Conservation (phyloP, 768 basidiomycete genomes). For the Asterophora lycoperdoides region DNA sequence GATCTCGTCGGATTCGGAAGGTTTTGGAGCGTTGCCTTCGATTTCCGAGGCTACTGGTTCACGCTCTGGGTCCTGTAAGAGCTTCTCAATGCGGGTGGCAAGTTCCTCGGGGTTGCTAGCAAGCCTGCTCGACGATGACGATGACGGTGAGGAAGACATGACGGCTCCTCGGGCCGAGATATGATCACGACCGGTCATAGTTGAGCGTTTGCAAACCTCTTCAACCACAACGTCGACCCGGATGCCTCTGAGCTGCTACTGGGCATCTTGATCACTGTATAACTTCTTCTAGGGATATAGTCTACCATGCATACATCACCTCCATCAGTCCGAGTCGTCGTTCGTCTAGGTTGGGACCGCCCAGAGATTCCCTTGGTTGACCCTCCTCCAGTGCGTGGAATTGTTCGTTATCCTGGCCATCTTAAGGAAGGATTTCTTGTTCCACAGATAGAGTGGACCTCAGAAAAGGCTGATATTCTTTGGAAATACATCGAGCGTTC, state of each 20-base stretch:
- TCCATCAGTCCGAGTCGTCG: slow-evolving; percentile 60
- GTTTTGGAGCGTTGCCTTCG: slow-evolving; percentile 31
- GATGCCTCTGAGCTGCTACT: not conserved
- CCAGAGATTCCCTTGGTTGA: slow-evolving; percentile 65
- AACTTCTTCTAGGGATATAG: not conserved
- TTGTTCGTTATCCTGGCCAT: slow-evolving; percentile 5
- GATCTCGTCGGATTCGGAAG: not conserved
- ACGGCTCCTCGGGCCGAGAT: slow-evolving; percentile 1
- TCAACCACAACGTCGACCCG: not conserved
- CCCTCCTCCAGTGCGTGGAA: slow-evolving; percentile 59
- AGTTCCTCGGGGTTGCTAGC: slow-evolving; percentile 27
- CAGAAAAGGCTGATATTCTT: slow-evolving; percentile 78
- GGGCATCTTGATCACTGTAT: not conserved
- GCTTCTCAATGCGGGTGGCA: slow-evolving; percentile 29
- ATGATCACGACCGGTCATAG: no score
- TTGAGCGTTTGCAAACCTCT: no score
- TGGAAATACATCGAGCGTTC: slow-evolving; percentile 87
- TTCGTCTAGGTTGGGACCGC: slow-evolving; percentile 74
- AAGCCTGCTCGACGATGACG: slow-evolving; percentile 3
- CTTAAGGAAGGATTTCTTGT: slow-evolving; percentile 2
- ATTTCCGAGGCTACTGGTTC: slow-evolving; percentile 44
- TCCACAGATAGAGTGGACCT: slow-evolving; percentile 80
- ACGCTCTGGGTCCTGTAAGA: slow-evolving; percentile 32
- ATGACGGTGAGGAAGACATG: slow-evolving; percentile 23
- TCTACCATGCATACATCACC: slow-evolving; percentile 26